Conservation (phyloP, 331 rosid genomes). For the Pyrus hybrid region DNA sequence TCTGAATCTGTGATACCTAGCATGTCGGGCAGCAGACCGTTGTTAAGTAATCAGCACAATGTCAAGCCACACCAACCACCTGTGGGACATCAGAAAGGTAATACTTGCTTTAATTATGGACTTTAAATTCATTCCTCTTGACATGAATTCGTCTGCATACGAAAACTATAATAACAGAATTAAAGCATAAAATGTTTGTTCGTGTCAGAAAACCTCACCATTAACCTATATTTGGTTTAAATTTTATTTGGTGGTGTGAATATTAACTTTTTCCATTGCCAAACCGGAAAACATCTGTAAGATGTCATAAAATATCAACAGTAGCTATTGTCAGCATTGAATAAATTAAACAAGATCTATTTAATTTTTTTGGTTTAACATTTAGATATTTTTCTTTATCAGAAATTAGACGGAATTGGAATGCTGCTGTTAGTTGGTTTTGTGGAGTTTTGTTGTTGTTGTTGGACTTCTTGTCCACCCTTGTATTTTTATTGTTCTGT, state of each 20-base stretch:
- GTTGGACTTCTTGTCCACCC: not conserved
- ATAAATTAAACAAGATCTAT: no score
- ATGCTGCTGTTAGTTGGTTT: not conserved
- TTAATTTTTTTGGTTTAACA: no score
- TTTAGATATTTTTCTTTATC: no score
- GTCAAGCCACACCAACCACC: conserved; percentile 62
- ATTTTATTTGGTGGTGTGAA: no score
- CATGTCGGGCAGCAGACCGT: conserved; percentile 39
- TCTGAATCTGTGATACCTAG: conserved; percentile 49
- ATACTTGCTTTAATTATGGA: not conserved
- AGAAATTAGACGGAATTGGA: no score
- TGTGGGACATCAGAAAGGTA: conserved; percentile 89
- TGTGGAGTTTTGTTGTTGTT: not conserved
- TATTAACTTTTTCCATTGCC: no score
- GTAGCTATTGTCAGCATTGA: no score
- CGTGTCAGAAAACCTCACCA: not conserved
- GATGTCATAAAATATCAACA: no score
- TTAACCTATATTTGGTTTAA: no score
- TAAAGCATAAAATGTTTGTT: not conserved
- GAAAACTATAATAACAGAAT: not conserved
- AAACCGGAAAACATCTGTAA: no score
- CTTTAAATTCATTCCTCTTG: not conserved
- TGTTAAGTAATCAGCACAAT: conserved; percentile 46
- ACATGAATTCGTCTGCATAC: not conserved
- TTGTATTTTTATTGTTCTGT: not conserved